phyloP scores from a whole-genome alignment of 140 eudicot genomes.

The Flaveria floridana region DNA sequence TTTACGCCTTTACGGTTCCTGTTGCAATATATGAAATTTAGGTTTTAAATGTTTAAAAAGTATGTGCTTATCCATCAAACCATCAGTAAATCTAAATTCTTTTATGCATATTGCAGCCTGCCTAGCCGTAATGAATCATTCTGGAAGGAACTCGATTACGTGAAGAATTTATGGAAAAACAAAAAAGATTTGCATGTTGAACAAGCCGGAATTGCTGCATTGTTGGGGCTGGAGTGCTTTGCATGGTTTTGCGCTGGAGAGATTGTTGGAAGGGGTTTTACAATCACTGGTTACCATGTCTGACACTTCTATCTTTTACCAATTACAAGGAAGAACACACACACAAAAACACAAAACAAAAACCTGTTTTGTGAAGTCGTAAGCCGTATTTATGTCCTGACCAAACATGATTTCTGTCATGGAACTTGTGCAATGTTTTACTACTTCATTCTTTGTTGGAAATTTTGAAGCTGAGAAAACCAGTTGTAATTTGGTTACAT shows the following conservation, averaged over 20 bases:
- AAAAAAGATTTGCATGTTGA: conserved; percentile 59
- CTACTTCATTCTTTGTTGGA: conserved; percentile 34
- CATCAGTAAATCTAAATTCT: not conserved
- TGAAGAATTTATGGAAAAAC: conserved; percentile 52
- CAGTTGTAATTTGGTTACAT: conserved; percentile 34
- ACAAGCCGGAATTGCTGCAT: conserved; percentile 60
- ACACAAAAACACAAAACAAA: conserved; percentile 27
- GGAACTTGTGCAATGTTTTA: conserved; percentile 29
- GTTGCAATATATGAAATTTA: not conserved
- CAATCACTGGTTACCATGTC: conserved; percentile 67
- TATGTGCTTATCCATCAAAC: not conserved
- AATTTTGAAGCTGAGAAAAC: conserved; percentile 37
- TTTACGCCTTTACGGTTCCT: not conserved
- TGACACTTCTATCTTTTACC: conserved; percentile 21
- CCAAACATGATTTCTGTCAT: conserved; percentile 9
- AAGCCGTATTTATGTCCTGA: conserved; percentile 29
- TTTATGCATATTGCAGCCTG: conserved; percentile 33
- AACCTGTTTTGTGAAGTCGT: conserved; percentile 17
- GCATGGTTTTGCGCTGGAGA: conserved; percentile 81
- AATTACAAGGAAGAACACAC: not conserved
- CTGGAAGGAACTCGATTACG: conserved; percentile 46
- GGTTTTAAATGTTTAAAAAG: not conserved
- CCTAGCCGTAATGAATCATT: conserved; percentile 48
- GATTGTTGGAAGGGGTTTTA: conserved; percentile 68
- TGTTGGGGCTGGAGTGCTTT: conserved; percentile 67